A percentile compares a stretch with the other conserved stretches of the same genome.
Evolutionary conservation across 345 rosid species (phyloP).

Genomic region (Syzygium jambos): DNA sequence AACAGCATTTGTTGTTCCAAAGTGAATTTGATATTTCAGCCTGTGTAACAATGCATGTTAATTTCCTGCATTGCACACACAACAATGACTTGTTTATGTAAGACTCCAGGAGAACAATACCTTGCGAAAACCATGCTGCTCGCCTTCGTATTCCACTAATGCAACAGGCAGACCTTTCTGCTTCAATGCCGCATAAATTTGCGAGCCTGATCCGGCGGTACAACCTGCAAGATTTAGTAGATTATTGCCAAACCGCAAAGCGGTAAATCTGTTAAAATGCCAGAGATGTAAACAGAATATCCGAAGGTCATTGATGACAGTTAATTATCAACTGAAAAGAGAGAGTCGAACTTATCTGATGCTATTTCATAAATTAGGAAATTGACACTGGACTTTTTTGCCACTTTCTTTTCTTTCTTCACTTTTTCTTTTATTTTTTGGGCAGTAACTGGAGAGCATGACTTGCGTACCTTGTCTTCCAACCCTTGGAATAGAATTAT

Average conservation of each 20-base stretch:
- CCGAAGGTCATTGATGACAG: not conserved
- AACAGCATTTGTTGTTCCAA: slow-evolving; percentile 87
- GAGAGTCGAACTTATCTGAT: not conserved
- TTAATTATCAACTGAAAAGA: not conserved
- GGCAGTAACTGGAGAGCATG: not conserved
- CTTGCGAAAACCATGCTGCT: slow-evolving; percentile 92
- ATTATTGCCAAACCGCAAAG: not conserved
- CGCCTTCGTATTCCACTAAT: slow-evolving; percentile 86
- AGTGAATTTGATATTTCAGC: slow-evolving; percentile 88
- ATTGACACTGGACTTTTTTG: not conserved
- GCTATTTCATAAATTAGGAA: not conserved
- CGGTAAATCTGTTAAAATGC: not conserved
- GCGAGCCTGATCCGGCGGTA: slow-evolving; percentile 57
- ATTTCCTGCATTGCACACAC: not conserved
- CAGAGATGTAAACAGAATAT: not conserved
- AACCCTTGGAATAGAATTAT: slow-evolving; percentile 87
- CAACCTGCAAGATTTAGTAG: slow-evolving; percentile 47
- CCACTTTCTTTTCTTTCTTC: not conserved
- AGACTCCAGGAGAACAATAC: slow-evolving; percentile 17
- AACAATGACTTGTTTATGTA: not conserved
- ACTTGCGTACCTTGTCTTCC: slow-evolving; percentile 67
- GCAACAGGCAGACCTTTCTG: slow-evolving; percentile 87
- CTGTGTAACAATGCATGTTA: slow-evolving; percentile 18
- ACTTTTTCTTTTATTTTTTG: not conserved
- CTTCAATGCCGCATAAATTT: slow-evolving; percentile 20